These are phyloP conservation scores for Fragaria iinumae DNA, from an alignment of 306 rosid species.

Conservation along the genomic window DNA sequence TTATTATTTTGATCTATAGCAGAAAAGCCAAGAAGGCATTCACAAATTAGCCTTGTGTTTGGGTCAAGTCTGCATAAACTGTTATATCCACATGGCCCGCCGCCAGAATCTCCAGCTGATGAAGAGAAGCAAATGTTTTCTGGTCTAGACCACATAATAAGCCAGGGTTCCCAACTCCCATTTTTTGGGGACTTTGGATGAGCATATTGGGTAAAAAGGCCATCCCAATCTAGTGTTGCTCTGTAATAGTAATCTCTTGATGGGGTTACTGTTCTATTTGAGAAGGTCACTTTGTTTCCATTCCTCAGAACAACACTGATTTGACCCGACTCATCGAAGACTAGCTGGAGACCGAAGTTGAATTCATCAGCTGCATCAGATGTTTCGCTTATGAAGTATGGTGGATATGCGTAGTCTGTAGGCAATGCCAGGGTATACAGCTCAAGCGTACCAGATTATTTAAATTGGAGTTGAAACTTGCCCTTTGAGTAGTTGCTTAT, in stretches of 20 bases:
- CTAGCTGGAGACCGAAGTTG: not conserved
- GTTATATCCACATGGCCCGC: slow-evolving; percentile 31
- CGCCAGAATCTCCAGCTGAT: not conserved
- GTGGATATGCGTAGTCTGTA: not conserved
- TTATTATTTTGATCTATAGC: slow-evolving; percentile 13
- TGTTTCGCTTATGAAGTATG: slow-evolving; percentile 25
- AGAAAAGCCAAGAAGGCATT: slow-evolving; percentile 29
- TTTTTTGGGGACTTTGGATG: slow-evolving; percentile 3
- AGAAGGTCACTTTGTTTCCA: not conserved
- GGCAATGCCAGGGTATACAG: slow-evolving; percentile 15
- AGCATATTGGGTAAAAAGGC: slow-evolving; percentile 20
- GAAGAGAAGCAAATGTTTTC: slow-evolving; percentile 21
- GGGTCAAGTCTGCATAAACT: slow-evolving; percentile 18
- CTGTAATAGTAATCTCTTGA: slow-evolving; percentile 19
- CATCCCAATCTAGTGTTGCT: slow-evolving; percentile 33
- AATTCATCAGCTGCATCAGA: not conserved
- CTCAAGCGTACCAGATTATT: slow-evolving; percentile 11
- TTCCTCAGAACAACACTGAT: slow-evolving; percentile 13
- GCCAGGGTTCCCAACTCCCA: slow-evolving; percentile 1
- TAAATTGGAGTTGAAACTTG: slow-evolving; percentile 27
- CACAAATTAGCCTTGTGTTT: slow-evolving; percentile 7
- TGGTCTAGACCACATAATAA: slow-evolving; percentile 24
- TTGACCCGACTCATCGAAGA: slow-evolving; percentile 28
- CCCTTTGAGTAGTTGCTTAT: slow-evolving; percentile 24
- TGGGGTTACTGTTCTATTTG: not conserved